Base-by-base conservation (phyloP, 306 rosid species). In the Dryas drummondii region DNA sequence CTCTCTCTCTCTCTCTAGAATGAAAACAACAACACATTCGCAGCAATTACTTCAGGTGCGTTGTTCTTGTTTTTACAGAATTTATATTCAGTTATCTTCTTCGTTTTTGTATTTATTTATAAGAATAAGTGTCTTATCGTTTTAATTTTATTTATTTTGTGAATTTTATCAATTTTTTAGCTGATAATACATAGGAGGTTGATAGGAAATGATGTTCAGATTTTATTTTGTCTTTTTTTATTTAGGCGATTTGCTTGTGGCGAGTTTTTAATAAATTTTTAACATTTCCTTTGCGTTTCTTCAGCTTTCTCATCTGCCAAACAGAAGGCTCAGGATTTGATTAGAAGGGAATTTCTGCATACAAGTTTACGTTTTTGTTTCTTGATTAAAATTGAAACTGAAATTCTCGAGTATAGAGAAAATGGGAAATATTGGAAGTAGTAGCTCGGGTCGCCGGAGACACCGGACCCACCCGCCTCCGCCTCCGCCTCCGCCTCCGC, bases 391-490 rank as follows among this genome's bases (percentile, higher is more conserved):
- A 4, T 5, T 10, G 47, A 58, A 72, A 27, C 56, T 45, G 56
- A 72, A 27, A 26, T 72, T 57, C 57, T 57, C 32, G 16, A 10
- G n/a, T 5, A 17, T 10, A n/a, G 70, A 37, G 44, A 37, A 27
- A 26, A 86, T 83, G 87, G 87, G 87, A n/a, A 86, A 81, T 70
- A 49, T 16, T 15, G 83, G 76, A n/a, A 75, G 83, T 77, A 56
- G 40, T 42, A 27, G 76, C 40, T 17, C 66, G 10, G 56, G 81
- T 58, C 78, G 72, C 49, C 74, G 79, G 57, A 70, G 83, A 76
- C 76, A 62, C 17, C 69, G 83, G 27, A 41, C 9, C 74, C 76
- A 64, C 4, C 68, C 45, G n/a, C 37, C 37, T 32, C 37, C 37
- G 37, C 37, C 37, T 32, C 37, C 37, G 37, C 22, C n/a, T n/a